Conservation (phyloP, 2,329 filamentous ascomycete species). For the Diaporthe citri region DNA sequence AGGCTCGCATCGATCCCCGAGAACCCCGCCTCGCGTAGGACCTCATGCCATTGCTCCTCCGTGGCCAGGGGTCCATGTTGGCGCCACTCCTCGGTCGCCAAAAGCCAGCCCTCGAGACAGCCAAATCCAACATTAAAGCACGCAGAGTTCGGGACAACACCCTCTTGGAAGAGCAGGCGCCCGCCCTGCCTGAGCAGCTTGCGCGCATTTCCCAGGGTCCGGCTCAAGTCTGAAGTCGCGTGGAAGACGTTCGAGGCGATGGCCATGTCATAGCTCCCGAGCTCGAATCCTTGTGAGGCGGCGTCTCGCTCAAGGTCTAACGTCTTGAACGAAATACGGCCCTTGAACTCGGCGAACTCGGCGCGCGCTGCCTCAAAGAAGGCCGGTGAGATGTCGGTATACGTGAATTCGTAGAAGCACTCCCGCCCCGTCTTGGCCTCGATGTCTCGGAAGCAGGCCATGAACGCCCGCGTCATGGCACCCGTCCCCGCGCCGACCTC, state of each 20-base stretch:
- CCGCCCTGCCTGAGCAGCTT: too few relatives aligned
- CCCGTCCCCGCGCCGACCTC: conserved; percentile 21
- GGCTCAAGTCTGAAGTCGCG: conserved; percentile 1
- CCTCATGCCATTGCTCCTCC: too few relatives aligned
- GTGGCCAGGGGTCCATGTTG: too few relatives aligned
- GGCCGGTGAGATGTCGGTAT: conserved; percentile 29
- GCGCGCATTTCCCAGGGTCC: too few relatives aligned
- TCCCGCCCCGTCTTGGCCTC: conserved; percentile 8
- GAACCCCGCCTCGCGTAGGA: too few relatives aligned
- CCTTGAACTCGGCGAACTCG: conserved; percentile 10
- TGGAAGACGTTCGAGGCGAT: conserved; percentile 42
- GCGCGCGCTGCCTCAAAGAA: conserved; percentile 19
- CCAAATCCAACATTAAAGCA: too few relatives aligned
- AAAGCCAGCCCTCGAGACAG: too few relatives aligned
- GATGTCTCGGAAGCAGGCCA: not conserved
- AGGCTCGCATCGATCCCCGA: too few relatives aligned
- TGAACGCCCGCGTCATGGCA: too few relatives aligned
- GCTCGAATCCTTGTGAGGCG: conserved; percentile 47
- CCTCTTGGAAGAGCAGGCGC: too few relatives aligned
- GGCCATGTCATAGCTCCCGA: conserved; percentile 45
- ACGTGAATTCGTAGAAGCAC: conserved; percentile 26
- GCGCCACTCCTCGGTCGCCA: too few relatives aligned
- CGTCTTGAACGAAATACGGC: conserved; percentile 8
- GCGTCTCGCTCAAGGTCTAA: conserved; percentile 33
- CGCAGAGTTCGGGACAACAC: too few relatives aligned